Evolutionary conservation across 805 yeast genomes (phyloP).

Genomic region (Starmerella cellae): DNA sequence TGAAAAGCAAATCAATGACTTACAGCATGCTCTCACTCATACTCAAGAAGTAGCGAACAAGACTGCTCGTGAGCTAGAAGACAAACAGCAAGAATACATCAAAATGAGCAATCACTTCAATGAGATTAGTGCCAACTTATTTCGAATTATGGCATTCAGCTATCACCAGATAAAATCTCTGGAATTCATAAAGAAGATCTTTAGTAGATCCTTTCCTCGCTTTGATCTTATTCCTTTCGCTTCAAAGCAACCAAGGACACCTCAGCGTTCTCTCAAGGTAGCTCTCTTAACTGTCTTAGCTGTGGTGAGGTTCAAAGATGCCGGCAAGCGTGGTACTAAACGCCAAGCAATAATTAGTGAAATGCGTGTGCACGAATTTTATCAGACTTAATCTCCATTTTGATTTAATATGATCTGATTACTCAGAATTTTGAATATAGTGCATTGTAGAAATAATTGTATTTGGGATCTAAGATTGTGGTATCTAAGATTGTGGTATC

Average conservation of each 20-base stretch:
- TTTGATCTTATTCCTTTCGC: not conserved
- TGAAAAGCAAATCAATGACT: not conserved
- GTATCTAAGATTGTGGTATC: no score
- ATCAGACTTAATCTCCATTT: no score
- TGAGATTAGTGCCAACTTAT: not conserved
- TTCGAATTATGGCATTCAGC: not conserved
- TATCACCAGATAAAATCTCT: not conserved
- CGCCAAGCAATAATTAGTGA: no score
- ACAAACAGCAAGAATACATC: not conserved
- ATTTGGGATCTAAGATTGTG: no score
- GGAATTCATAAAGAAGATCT: not conserved
- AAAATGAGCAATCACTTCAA: not conserved
- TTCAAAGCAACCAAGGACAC: not conserved
- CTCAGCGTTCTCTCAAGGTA: not conserved
- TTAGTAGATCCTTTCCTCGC: not conserved
- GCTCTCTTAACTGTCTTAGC: conserved; percentile 1
- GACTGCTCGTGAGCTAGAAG: not conserved
- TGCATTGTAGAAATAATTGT: no score
- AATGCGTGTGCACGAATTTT: no score
- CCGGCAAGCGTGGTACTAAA: not conserved
- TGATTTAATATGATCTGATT: no score
- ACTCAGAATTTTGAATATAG: no score
- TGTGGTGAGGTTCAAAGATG: not conserved
- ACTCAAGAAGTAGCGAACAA: not conserved
- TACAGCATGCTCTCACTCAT: not conserved